Evolutionary conservation across 2,329 filamentous ascomycete genomes (phyloP).

Genomic region (Dactylellina leptospora): DNA sequence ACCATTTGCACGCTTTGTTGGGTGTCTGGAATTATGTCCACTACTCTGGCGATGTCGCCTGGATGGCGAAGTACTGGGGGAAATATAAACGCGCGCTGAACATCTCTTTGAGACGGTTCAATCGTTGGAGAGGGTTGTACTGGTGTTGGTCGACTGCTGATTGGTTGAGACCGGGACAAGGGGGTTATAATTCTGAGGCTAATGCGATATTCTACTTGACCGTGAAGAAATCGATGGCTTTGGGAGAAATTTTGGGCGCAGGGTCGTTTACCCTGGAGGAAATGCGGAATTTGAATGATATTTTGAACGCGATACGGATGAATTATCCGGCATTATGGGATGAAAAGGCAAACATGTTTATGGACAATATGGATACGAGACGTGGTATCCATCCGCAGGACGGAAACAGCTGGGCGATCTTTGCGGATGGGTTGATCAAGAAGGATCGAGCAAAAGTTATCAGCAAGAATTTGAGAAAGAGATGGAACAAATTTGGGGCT

Average conservation of each 20-base stretch:
- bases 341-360: conserved; percentile 64
- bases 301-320: conserved; percentile 60
- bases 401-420: conserved; percentile 67
- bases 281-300: conserved; percentile 55
- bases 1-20: conserved; percentile 69
- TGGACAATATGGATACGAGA: conserved; percentile 64
- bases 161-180: conserved; percentile 66
- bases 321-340: conserved; percentile 66
- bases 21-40: conserved; percentile 69
- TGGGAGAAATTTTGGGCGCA: conserved; percentile 60
- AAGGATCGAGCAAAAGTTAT: conserved; percentile 25
- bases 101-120: conserved; percentile 57
- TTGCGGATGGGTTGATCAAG: conserved; percentile 27
- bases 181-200: conserved; percentile 65
- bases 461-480: conserved; percentile 58
- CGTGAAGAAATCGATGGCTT: conserved; percentile 65
- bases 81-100: conserved; percentile 58
- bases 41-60: conserved; percentile 65
- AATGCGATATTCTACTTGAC: conserved; percentile 68
- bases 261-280: conserved; percentile 62
- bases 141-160: conserved; percentile 65
- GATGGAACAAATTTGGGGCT: conserved; percentile 64
- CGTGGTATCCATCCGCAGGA: conserved; percentile 69
- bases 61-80: conserved; percentile 59
- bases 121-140: conserved; percentile 61